These are phyloP conservation scores for Limonomyces culmigenus DNA, from an alignment of 1,284 basidiomycete genomes.

Conservation along the genomic window DNA sequence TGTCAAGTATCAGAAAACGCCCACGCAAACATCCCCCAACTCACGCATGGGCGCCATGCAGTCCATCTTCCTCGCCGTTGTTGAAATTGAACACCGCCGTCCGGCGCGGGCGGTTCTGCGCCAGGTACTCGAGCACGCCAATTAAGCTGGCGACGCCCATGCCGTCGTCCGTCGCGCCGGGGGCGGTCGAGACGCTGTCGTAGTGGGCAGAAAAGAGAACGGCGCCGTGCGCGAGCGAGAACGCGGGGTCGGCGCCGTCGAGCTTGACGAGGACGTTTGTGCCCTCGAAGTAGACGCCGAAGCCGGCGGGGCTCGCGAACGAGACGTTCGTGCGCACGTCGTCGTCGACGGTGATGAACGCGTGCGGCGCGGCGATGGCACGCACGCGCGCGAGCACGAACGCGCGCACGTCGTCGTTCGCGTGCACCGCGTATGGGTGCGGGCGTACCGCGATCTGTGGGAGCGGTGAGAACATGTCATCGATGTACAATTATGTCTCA, in stretches of 20 bases:
- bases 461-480: not conserved
- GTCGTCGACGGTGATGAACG: slow-evolving; percentile 29
- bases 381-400: slow-evolving; percentile 40
- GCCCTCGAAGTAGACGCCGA: slow-evolving; percentile 60
- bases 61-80: slow-evolving; percentile 64
- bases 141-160: slow-evolving; percentile 55
- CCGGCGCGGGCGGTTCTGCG: slow-evolving; percentile 29
- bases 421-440: slow-evolving; percentile 61
- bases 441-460: slow-evolving; percentile 45
- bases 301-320: slow-evolving; percentile 23
- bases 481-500: slow-evolving; percentile 9
- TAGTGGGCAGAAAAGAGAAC: slow-evolving; percentile 69
- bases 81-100: slow-evolving; percentile 69
- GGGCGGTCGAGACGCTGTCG: slow-evolving; percentile 62
- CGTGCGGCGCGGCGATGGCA: slow-evolving; percentile 22
- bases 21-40: slow-evolving; percentile 9
- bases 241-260: slow-evolving; percentile 29
- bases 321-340: slow-evolving; percentile 44
- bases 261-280: slow-evolving; percentile 57
- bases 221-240: slow-evolving; percentile 19
- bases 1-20: slow-evolving; percentile 9
- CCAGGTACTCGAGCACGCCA: slow-evolving; percentile 45
- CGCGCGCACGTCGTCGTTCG: slow-evolving; percentile 46
- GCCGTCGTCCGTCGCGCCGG: slow-evolving; percentile 62
- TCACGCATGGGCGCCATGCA: slow-evolving; percentile 53